Base-by-base conservation (phyloP, 495 filamentous ascomycete genomes). In the Hypomontagnella monticulosa region DNA sequence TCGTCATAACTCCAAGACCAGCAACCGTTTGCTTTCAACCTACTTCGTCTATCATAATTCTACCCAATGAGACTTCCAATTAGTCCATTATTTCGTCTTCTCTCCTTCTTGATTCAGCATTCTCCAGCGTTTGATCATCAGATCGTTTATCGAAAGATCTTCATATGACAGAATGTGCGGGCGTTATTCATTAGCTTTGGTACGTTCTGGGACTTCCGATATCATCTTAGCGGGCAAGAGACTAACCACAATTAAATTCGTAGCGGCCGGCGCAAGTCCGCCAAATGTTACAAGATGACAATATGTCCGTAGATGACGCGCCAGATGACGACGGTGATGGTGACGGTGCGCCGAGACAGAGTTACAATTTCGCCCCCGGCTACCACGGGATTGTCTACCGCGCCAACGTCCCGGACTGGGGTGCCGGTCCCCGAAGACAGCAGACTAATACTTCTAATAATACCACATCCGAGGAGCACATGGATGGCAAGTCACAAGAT, bases 281-380 rank as follows among this genome's bases (percentile, higher is more conserved):
- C 34, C 84, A 81, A 41, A 87, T 88, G 67, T 80, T 97, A 12
- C 79, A 89, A 72, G 80, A 91, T 51, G 83, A 92, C 61, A 79
- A 91, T 63, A 90, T 97, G 85, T 86, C 80, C 7, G 89, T 93
- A 5, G 84, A 91, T 54, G 89, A 95, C 42, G 88, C 85, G 4
- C 91, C 92, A 11, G 86, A 87, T 1, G 91, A 96, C 61, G 80
- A 83, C 19, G 75, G 72, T 4, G 70, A 75, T 15, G 82, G 84
- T 4, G 70, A 75, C 16, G 82, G 84, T 0, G 86, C 87, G 27
- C 84, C 91, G 2, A 83, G 91, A 44, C 90, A 92, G 70, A 91
- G 84, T 48, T 97, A 95, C 77, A 99, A 99, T 72, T 95, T 99
- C 68, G 92, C 95, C 0, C 95, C 95, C 0, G 90, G 93, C 1